A percentile compares a stretch with the other conserved stretches of the same genome.
Evolutionary conservation across 441 rosid species (phyloP).

Genomic region (Adansonia madagascariensis): DNA sequence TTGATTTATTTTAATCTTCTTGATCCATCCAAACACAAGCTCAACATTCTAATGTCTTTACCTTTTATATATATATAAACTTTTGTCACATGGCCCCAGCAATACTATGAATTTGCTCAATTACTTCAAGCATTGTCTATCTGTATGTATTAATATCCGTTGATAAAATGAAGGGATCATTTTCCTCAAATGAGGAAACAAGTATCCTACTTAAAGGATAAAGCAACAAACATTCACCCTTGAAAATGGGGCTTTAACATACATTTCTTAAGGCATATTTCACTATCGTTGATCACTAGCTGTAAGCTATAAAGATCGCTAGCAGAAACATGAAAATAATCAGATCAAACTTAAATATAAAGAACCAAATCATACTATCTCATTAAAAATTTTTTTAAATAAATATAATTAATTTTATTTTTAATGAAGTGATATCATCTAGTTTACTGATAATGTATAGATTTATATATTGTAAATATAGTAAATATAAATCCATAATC

Average conservation of each 20-base stretch:
- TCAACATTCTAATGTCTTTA: slow-evolving; percentile 38
- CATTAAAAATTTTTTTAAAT: background rate
- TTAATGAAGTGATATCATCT: too few relatives aligned
- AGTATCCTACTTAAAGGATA: background rate
- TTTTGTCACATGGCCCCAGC: slow-evolving; percentile 52
- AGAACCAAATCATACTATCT: too few relatives aligned
- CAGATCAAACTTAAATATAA: too few relatives aligned
- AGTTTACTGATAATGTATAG: too few relatives aligned
- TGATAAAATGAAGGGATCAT: background rate
- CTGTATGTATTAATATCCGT: background rate
- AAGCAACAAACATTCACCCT: background rate
- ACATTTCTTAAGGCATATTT: slow-evolving; percentile 12
- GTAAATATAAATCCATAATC: background rate
- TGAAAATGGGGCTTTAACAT: slow-evolving; percentile 22
- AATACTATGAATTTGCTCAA: slow-evolving; percentile 18
- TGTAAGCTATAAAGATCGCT: background rate
- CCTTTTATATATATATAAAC: background rate
- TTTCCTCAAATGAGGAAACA: slow-evolving; percentile 15
- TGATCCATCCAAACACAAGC: slow-evolving; percentile 43
- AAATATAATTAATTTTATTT: background rate
- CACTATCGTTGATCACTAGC: background rate
- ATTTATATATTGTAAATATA: too few relatives aligned
- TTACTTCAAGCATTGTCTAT: background rate
- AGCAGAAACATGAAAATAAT: background rate
- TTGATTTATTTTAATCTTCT: background rate